Evolutionary conservation across 2,329 filamentous ascomycete species (phyloP), one percentile per base, ranked within the genome.

Genomic region (Phialophora macrospora): DNA sequence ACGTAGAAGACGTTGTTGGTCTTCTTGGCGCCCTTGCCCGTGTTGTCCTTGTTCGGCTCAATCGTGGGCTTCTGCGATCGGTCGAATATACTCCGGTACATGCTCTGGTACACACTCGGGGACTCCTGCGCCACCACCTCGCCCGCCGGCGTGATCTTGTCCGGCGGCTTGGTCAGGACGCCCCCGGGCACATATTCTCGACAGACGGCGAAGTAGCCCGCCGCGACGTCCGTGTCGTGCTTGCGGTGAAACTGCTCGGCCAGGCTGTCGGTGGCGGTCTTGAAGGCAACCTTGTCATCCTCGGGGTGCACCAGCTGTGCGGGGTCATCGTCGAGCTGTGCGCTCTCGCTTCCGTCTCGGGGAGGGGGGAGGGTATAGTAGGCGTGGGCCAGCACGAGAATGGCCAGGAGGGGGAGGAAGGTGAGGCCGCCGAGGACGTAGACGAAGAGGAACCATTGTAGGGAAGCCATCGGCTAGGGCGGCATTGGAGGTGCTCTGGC

Each of bases 61-160:
- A 87, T 79, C 2, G 80, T 83, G 3, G 85, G 83, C 20, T 78
- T 78, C 69, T 82, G 83, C 73, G 90, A 93, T 73, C 94, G 87
- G 73, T 97, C 93, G 76, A 99, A 98, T 68, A 99, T 90, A 77
- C 91, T 97, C 75, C 93, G 85, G 79, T 99, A 99, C 92, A 99
- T 97, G 77, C 90, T 90, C 84, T 98, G 95, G 78, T 98, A 98
- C 44, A 99, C 94, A 76, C 94, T 97, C 63, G 91, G 93, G 74
- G 92, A 96, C 63, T 93, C 90, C 49, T 90, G 83, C 38, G 89
- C 87, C 52, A 95, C 88, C 17, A 90, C 89, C 63, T 90, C 88
- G 20, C 92, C 92, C 12, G 91, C 86, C 5, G 93, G 92, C 0
- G 91, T 94, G 34, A 88, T 87, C 66, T 92, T 87, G 79, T 97